Percentiles rank a stretch among this genome's conserved stretches.
phyloP scores from a whole-genome alignment of 2,329 filamentous ascomycete species.

The Fusarium ramigenum region DNA sequence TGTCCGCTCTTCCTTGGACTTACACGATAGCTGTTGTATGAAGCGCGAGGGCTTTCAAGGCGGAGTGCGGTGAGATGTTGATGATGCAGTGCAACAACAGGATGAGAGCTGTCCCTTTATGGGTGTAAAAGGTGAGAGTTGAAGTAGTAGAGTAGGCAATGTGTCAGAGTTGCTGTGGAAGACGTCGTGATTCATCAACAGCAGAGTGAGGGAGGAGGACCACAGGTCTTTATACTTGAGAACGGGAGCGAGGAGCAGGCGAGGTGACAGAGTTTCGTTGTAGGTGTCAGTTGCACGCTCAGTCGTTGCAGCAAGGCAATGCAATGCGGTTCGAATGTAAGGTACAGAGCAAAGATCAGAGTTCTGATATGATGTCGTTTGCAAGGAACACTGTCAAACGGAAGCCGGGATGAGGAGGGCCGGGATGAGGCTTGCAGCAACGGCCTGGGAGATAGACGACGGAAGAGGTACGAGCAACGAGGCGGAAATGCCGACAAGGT shows the following conservation, averaged over 20 bases:
- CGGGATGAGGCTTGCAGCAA: slow-evolving; percentile 36
- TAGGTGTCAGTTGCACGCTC: slow-evolving; percentile 11
- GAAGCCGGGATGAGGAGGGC: slow-evolving; percentile 27
- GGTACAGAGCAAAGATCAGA: slow-evolving; percentile 6
- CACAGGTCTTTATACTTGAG: slow-evolving; percentile 32
- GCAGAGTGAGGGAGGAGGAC: slow-evolving; percentile 4
- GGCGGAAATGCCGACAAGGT: slow-evolving; percentile 38
- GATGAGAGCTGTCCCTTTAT: background rate
- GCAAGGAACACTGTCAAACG: slow-evolving; percentile 33
- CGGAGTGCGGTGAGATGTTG: slow-evolving; percentile 7
- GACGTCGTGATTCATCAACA: background rate
- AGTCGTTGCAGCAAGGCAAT: slow-evolving; percentile 6
- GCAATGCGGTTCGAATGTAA: background rate
- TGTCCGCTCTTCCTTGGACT: slow-evolving; percentile 16
- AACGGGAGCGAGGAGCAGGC: slow-evolving; percentile 3
- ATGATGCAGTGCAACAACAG: slow-evolving; percentile 1
- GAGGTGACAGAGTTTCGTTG: background rate
- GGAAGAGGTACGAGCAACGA: slow-evolving; percentile 36
- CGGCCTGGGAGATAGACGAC: slow-evolving; percentile 39
- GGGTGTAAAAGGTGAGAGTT: background rate
- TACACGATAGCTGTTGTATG: slow-evolving; percentile 13
- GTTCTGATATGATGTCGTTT: slow-evolving; percentile 35
- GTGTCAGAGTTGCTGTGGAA: slow-evolving; percentile 9
- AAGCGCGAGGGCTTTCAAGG: background rate
- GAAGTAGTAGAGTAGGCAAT: background rate